Base-by-base conservation (phyloP, 2,329 filamentous ascomycete genomes). In the Stagonosporopsis chrysanthemi region DNA sequence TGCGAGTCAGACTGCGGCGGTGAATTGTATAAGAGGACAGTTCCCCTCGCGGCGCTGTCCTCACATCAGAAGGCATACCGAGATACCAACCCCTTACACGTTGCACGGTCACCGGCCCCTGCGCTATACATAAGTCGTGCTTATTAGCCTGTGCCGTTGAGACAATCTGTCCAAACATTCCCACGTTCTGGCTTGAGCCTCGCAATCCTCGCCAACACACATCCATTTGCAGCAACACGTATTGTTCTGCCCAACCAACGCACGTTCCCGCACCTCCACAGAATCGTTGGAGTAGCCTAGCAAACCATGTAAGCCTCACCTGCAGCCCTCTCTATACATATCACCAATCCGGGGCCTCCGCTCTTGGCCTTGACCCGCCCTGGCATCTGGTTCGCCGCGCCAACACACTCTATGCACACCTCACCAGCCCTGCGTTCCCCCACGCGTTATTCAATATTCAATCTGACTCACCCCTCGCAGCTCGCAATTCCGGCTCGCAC, bases 391-490 rank as follows among this genome's bases (percentile, higher is more conserved):
- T 55, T 56, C 54, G 38, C 35, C 46, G 55, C 68, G 72, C 73
- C 71, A 73, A 59, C 73, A 64, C 70, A 74, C 62, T 63, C 58
- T 61, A 47, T 47, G 52, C 56, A 56, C 42, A 29, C 49, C 35
- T 42, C 42, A 62, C 64, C 67, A 70, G 69, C 69, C 72, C 65
- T 71, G 69, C 64, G 48, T 40, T 22, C 24, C 48, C 56, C 49
- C 56, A 46, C 56, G 44, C 45, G 28, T 19, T 2, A 19, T 58
- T 47, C 54, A 52, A 72, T 70, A 73, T 71, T 72, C 70, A 71
- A 70, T 74, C 73, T 75, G 69, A 75, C 73, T 74, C 69, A 75
- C 64, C 49, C 63, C 56, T 61, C 44, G 49, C 64, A 72, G 69
- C 53, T 44, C 35, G 65, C 64, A 50, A 59, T 60, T 46, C 64